Conservation (phyloP, 768 basidiomycete genomes). For the Hebeloma cylindrosporum region DNA sequence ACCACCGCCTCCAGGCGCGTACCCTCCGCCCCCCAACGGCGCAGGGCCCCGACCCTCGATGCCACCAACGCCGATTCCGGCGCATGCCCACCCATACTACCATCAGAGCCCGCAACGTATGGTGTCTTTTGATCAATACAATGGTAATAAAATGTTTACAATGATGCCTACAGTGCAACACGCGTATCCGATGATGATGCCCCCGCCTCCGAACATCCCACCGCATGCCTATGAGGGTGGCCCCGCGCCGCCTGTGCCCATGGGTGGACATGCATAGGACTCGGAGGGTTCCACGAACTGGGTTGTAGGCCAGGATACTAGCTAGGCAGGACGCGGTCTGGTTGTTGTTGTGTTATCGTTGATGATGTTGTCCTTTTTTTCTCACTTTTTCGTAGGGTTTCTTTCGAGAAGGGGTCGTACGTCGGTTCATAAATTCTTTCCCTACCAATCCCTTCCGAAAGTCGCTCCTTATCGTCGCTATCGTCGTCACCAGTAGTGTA, state of each 20-base stretch:
- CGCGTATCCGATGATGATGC: conserved; percentile 94
- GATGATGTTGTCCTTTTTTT: neutral
- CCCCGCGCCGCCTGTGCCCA: conserved; percentile 66
- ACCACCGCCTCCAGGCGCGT: conserved; percentile 68
- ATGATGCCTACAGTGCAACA: conserved; percentile 65
- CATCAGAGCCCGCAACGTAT: conserved; percentile 87
- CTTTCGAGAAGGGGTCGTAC: too few species aligned
- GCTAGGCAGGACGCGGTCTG: neutral
- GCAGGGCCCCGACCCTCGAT: conserved; percentile 80
- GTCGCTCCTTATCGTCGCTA: conserved; percentile 3
- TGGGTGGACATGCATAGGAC: conserved; percentile 75
- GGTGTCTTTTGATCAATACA: conserved; percentile 22
- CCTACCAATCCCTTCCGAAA: too few species aligned
- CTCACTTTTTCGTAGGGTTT: neutral
- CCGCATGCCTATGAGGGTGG: conserved; percentile 77
- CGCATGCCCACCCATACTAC: conserved; percentile 85
- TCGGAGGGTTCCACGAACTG: neutral
- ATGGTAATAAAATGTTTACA: conserved; percentile 31
- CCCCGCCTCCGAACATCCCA: conserved; percentile 55
- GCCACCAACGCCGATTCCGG: conserved; percentile 89
- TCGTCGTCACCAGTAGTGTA: conserved; percentile 12
- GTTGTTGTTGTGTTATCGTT: neutral
- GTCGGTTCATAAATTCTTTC: too few species aligned
- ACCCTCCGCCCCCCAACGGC: conserved; percentile 78
- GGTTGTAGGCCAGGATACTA: neutral